Percentiles rank a stretch among this genome's conserved stretches.
Conservation (phyloP, 306 rosid genomes). For the Lathyrus tuberosus region DNA sequence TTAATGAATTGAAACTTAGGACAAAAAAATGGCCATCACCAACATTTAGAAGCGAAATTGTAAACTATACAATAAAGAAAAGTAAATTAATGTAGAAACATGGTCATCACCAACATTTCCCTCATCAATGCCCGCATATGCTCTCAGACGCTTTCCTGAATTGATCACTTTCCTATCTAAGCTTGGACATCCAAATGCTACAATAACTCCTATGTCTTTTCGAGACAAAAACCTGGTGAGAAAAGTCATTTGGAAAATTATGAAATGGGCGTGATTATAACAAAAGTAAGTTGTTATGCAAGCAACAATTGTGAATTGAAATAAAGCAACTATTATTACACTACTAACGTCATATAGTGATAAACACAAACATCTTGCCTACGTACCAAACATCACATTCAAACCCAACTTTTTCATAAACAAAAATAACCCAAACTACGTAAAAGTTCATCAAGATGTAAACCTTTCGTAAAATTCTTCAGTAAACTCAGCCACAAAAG, state of each 20-base stretch:
- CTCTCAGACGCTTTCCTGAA: slow-evolving; percentile 88
- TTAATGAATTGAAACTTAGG: slow-evolving; percentile 17
- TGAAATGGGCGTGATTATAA: too few species aligned
- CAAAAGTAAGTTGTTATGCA: too few species aligned
- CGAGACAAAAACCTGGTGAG: slow-evolving; percentile 60
- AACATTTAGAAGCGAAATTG: not conserved
- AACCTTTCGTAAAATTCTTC: too few species aligned
- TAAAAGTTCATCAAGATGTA: too few species aligned
- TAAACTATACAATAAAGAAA: slow-evolving; percentile 12
- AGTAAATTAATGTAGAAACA: slow-evolving; percentile 27
- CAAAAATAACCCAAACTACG: too few species aligned
- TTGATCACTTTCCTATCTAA: slow-evolving; percentile 76
- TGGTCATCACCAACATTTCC: slow-evolving; percentile 62
- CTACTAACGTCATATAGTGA: too few species aligned
- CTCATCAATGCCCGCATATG: slow-evolving; percentile 71
- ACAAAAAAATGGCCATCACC: not conserved
- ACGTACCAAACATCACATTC: too few species aligned
- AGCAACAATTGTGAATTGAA: too few species aligned
- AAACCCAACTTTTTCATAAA: too few species aligned
- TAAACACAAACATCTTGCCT: too few species aligned
- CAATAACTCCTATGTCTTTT: slow-evolving; percentile 63
- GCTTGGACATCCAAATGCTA: slow-evolving; percentile 80
- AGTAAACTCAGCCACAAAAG: too few species aligned
- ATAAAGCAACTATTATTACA: too few species aligned
- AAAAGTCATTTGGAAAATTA: slow-evolving; percentile 18